Percentiles rank a stretch among this genome's conserved stretches.
phyloP scores from a whole-genome alignment of 2,329 filamentous ascomycete genomes.

The Colletotrichum musae region DNA sequence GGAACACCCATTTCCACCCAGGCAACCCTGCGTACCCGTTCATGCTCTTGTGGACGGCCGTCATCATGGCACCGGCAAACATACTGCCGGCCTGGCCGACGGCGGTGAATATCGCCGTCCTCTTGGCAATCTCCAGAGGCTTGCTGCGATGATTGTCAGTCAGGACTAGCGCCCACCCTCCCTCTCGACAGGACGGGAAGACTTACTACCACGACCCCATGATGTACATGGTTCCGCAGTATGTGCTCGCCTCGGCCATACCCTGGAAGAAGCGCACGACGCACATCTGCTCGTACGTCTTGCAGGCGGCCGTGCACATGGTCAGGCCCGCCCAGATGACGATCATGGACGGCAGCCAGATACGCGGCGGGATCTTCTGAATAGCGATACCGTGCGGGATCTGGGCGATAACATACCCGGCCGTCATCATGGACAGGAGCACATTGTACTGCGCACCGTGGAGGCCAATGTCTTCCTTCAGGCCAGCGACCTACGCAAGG shows the following conservation, averaged over 20 bases:
- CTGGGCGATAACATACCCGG: conserved; percentile 54
- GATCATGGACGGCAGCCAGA: conserved; percentile 64
- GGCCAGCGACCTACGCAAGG: conserved; percentile 50
- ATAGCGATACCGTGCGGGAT: conserved; percentile 61
- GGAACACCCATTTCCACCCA: conserved; percentile 65
- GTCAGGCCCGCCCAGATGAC: conserved; percentile 64
- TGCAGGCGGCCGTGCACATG: conserved; percentile 48
- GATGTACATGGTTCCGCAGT: conserved; percentile 58
- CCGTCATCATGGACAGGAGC: conserved; percentile 55
- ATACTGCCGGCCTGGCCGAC: conserved; percentile 72
- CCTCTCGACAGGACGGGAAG: not conserved
- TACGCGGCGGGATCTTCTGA: conserved; percentile 63
- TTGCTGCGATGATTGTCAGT: conserved; percentile 48
- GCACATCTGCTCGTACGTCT: conserved; percentile 51
- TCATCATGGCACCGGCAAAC: conserved; percentile 72
- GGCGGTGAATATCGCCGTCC: conserved; percentile 73
- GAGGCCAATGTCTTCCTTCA: conserved; percentile 62
- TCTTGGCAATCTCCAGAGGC: conserved; percentile 71
- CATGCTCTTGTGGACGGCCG: conserved; percentile 55
- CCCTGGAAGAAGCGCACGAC: conserved; percentile 57
- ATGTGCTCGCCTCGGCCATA: conserved; percentile 55
- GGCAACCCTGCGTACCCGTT: conserved; percentile 59
- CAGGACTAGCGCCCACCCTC: not conserved
- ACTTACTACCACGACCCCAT: conserved; percentile 70
- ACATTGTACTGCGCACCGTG: conserved; percentile 61